These are phyloP conservation scores for Phytopythium litorale DNA, from an alignment of 352 stramenopile genomes.

Conservation along the genomic window DNA sequence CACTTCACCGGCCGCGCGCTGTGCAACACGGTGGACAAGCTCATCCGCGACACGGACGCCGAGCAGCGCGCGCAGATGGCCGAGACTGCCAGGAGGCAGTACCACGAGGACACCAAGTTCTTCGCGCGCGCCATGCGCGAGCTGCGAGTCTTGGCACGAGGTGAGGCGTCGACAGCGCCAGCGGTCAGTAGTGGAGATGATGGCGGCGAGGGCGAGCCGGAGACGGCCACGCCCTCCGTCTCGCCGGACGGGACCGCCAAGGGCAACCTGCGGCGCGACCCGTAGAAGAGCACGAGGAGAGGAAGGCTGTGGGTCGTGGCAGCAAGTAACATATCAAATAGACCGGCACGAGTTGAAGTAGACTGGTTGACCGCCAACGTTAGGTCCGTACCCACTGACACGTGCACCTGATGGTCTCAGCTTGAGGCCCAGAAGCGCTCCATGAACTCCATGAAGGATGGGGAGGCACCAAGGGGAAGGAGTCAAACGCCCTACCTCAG, in stretches of 20 bases:
- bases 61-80: conserved; percentile 30
- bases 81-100: conserved; percentile 32
- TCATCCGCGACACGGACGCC: conserved; percentile 26
- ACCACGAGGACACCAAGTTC: conserved; percentile 55
- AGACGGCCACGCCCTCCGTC: background rate
- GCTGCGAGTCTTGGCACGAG: conserved; percentile 21
- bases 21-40: conserved; percentile 35
- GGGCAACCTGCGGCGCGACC: background rate
- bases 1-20: conserved; percentile 28
- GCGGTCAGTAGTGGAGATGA: background rate
- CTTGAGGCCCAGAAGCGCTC: no score
- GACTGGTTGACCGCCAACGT: background rate
- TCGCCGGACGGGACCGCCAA: background rate
- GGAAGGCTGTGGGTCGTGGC: background rate
- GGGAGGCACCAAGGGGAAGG: background rate
- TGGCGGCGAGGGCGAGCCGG: background rate
- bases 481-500: background rate
- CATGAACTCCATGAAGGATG: background rate
- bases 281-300: background rate
- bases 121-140: conserved; percentile 41
- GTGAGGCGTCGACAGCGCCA: background rate
- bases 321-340: background rate
- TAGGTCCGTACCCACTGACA: background rate
- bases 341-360: background rate
- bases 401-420: background rate